Conservation (phyloP, 2,329 filamentous ascomycete genomes). For the Orbilia blumenaviensis region DNA sequence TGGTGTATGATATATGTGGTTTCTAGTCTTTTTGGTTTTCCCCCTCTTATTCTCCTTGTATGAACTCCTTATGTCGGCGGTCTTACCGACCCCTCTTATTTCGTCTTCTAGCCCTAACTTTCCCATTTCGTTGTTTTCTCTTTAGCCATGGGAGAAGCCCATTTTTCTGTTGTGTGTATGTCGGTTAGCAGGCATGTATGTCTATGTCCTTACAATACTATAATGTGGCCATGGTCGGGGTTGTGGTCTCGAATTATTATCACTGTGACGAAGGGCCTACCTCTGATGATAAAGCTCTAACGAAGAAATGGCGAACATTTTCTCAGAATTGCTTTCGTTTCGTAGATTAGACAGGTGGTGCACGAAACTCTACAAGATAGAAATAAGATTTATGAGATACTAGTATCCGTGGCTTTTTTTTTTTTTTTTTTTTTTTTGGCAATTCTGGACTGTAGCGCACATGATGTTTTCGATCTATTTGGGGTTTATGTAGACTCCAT, state of each 20-base stretch:
- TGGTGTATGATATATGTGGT: conserved; percentile 3
- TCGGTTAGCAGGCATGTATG: conserved; percentile 34
- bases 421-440: too few relatives aligned
- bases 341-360: too few relatives aligned
- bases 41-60: not conserved
- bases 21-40: not conserved
- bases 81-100: not conserved
- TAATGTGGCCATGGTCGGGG: not conserved
- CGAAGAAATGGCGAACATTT: too few relatives aligned
- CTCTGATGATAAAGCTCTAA: too few relatives aligned
- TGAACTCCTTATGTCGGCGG: not conserved
- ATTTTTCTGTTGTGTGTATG: not conserved
- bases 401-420: too few relatives aligned
- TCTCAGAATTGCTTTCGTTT: too few relatives aligned
- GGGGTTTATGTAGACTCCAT: too few relatives aligned
- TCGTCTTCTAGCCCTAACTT: not conserved
- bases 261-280: too few relatives aligned
- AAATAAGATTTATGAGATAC: too few relatives aligned
- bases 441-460: too few relatives aligned
- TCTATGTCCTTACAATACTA: not conserved
- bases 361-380: too few relatives aligned
- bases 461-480: too few relatives aligned
- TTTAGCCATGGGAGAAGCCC: not conserved
- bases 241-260: not conserved
- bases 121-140: not conserved